Conservation (phyloP, 2,329 filamentous ascomycete genomes). For the Xylariaceae sp. region DNA sequence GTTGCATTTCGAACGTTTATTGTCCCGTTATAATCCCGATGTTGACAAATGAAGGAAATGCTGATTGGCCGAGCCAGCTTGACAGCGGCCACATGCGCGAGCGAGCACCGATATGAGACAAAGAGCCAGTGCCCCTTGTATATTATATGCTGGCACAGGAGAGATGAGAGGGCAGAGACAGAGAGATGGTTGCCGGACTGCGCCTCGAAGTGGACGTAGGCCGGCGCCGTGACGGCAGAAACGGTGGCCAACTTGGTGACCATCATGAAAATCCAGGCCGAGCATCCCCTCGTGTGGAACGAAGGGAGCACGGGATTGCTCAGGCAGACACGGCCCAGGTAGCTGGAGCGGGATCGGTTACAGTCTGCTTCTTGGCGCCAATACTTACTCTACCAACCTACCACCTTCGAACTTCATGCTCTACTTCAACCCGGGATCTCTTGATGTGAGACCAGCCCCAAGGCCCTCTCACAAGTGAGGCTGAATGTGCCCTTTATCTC, state of each 20-base stretch:
- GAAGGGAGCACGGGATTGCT: not conserved
- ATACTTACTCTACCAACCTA: not conserved
- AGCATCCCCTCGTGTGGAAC: not conserved
- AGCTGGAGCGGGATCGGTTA: not conserved
- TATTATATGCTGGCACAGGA: not conserved
- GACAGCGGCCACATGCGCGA: not conserved
- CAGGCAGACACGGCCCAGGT: not conserved
- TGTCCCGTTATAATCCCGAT: constrained; percentile 2
- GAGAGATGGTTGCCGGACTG: not conserved
- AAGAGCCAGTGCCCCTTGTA: not conserved
- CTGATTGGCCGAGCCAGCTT: constrained; percentile 6
- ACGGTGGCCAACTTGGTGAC: not conserved
- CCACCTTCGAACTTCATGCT: not conserved
- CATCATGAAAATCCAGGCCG: not conserved
- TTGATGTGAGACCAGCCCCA: not conserved
- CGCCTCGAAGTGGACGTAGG: not conserved
- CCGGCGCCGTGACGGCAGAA: not conserved
- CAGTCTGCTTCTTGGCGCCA: not conserved
- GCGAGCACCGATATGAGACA: not conserved
- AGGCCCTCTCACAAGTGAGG: not conserved
- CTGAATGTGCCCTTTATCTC: not conserved
- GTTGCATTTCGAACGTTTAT: constrained; percentile 11
- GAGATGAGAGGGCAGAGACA: not conserved
- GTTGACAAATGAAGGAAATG: constrained; percentile 14
- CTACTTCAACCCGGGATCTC: not conserved